Evolutionary conservation across 106 monocot genomes (phyloP), one percentile per base, ranked within the genome.

Genomic region (Cymbidium sinense): DNA sequence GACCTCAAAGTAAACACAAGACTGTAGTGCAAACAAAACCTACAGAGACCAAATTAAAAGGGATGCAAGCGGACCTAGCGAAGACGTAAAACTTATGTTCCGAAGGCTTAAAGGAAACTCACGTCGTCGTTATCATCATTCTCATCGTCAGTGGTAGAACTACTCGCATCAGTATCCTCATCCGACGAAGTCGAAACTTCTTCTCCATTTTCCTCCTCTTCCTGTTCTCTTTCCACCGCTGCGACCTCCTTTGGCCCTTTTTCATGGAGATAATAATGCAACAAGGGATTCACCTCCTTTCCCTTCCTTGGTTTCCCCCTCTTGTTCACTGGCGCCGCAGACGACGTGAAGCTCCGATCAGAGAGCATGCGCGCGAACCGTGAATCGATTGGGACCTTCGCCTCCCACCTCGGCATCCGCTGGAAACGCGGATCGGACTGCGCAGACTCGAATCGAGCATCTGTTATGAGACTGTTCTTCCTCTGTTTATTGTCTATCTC

Each of bases 371-470:
- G 67, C 2, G 71, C 39, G 74, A 98, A 98, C 33, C 98, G 83
- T 23, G 83, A 83, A 58, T 94, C 98, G 52, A 98, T 84, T 28
- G 36, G 36, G 33, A 98, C 86, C 87, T 90, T 98, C 34, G 86
- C 76, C 47, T 90, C 85, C 29, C 77, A 58, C 83, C 76, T 83
- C 70, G 87, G 93, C 82, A 90, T 77, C 23, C 83, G 77, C 85
- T 88, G 88, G 78, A 98, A 98, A 80, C 86, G 58, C 50, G 98
- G 98, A 54, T 98, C 98, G 34, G 52, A 88, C 41, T 91, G 91
- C 61, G 85, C 84, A 28, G 92, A 73, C 18, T 80, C 72, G 64
- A 98, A 98, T 5, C 94, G 83, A 36, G 69, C 76, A 70, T 98
- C 98, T 9, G 83, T 83, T 69, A 94, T 86, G 27, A 85, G 34